Percentiles rank a stretch among this genome's conserved stretches.
phyloP scores from a whole-genome alignment of 1,139 yeast genomes.

The Sugiyamaella grinbergsii region DNA sequence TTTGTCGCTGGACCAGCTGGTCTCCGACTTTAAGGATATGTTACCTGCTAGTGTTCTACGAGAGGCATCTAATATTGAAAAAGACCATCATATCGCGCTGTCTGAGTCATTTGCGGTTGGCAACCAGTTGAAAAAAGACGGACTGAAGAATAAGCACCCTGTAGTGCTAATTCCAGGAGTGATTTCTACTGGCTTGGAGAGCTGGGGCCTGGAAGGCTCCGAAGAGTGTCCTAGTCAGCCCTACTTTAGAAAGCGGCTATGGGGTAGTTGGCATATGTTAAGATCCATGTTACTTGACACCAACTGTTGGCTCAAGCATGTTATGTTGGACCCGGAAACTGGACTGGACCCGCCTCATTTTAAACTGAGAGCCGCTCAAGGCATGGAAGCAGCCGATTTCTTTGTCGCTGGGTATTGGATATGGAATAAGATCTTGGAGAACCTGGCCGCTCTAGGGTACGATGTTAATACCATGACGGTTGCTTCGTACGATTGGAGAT shows the following conservation, averaged over 20 bases:
- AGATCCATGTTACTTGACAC: slow-evolving; percentile 90
- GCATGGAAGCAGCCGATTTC: slow-evolving; percentile 96
- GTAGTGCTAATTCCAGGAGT: slow-evolving; percentile 96
- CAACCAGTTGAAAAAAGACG: slow-evolving; percentile 56
- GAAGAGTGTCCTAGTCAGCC: slow-evolving; percentile 79
- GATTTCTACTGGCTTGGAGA: slow-evolving; percentile 89
- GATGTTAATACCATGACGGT: slow-evolving; percentile 87
- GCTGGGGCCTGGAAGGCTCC: slow-evolving; percentile 80
- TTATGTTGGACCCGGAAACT: slow-evolving; percentile 84
- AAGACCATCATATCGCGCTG: slow-evolving; percentile 36
- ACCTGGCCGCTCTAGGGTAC: slow-evolving; percentile 90
- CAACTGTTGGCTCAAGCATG: slow-evolving; percentile 88
- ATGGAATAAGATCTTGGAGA: slow-evolving; percentile 93
- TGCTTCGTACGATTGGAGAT: slow-evolving; percentile 96
- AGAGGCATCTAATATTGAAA: slow-evolving; percentile 59
- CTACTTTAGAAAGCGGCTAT: slow-evolving; percentile 84
- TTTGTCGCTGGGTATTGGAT: slow-evolving; percentile 98
- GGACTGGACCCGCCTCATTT: slow-evolving; percentile 89
- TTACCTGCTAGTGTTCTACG: slow-evolving; percentile 67
- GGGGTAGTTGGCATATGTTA: slow-evolving; percentile 98
- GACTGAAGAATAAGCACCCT: slow-evolving; percentile 63
- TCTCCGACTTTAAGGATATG: slow-evolving; percentile 41
- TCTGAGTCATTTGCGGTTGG: slow-evolving; percentile 90
- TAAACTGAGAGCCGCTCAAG: slow-evolving; percentile 86
- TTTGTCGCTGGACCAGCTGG: slow-evolving; percentile 54